These are phyloP conservation scores for Brachypodium distachyon DNA, from an alignment of 202 grass and related monocot genomes.

Conservation along the genomic window DNA sequence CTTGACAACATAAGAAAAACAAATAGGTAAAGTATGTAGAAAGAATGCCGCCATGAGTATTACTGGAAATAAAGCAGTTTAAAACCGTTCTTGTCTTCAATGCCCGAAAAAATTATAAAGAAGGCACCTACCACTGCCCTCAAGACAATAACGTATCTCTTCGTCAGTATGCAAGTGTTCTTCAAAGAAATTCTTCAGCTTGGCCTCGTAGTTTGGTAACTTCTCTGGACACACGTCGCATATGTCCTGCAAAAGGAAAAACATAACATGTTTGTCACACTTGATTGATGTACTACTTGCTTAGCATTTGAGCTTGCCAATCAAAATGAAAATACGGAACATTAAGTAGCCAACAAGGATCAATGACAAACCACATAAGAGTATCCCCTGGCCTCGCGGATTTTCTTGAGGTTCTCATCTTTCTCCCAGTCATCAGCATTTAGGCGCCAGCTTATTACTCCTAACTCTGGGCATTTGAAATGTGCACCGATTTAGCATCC, in stretches of 20 bases:
- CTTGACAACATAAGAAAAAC: slow-evolving; percentile 21
- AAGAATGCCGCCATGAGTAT: background rate
- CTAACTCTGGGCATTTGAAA: slow-evolving; percentile 49
- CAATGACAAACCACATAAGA: slow-evolving; percentile 58
- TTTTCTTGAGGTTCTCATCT: slow-evolving; percentile 90
- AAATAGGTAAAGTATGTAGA: background rate
- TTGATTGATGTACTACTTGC: background rate
- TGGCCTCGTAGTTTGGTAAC: slow-evolving; percentile 76
- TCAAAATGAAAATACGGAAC: background rate
- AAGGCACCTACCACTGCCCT: slow-evolving; percentile 73
- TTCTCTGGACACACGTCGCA: slow-evolving; percentile 85
- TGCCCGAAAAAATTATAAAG: background rate
- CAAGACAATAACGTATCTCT: slow-evolving; percentile 92
- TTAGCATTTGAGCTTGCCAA: background rate
- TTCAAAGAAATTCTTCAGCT: slow-evolving; percentile 88
- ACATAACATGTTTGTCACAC: background rate
- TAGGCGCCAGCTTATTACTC: slow-evolving; percentile 77
- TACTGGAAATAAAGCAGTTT: background rate
- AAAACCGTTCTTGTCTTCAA: background rate
- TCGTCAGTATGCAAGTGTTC: slow-evolving; percentile 95
- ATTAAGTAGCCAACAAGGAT: background rate
- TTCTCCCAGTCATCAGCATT: slow-evolving; percentile 75
- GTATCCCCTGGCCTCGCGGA: slow-evolving; percentile 87
- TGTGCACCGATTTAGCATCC: background rate
- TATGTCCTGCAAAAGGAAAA: slow-evolving; percentile 64